phyloP scores from a whole-genome alignment of 495 filamentous ascomycete genomes.

The Penicillium ucsense region DNA sequence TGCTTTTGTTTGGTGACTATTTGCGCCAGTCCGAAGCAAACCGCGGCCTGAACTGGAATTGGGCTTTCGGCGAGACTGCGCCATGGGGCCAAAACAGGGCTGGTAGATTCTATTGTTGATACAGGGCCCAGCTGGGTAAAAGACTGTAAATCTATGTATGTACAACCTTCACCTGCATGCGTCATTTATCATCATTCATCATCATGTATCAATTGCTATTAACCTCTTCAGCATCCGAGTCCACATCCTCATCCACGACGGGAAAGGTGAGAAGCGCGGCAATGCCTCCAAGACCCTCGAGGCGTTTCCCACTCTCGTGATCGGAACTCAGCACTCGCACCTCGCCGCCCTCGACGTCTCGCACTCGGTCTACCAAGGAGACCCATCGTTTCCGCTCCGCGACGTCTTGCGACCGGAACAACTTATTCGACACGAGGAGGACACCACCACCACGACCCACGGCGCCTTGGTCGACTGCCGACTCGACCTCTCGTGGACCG shows the following conservation, averaged over 20 bases:
- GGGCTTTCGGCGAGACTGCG: no score
- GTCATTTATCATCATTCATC: slow-evolving; percentile 1
- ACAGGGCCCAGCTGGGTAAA: no score
- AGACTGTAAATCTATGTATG: no score
- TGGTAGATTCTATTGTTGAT: no score
- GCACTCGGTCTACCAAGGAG: slow-evolving; percentile 79
- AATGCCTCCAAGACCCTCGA: slow-evolving; percentile 79
- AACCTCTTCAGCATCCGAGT: slow-evolving; percentile 21
- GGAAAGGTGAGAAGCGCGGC: slow-evolving; percentile 90
- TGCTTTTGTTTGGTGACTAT: no score
- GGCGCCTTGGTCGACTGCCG: slow-evolving; percentile 78
- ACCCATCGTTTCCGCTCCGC: slow-evolving; percentile 74
- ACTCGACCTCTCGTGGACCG: slow-evolving; percentile 74
- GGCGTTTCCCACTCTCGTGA: slow-evolving; percentile 83
- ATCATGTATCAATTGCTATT: background rate
- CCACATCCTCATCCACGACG: slow-evolving; percentile 50
- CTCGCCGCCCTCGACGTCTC: slow-evolving; percentile 73
- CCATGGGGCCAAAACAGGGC: no score
- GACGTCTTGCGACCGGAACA: slow-evolving; percentile 83
- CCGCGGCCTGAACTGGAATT: no score
- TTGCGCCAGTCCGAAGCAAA: no score
- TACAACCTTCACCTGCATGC: background rate
- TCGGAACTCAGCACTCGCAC: slow-evolving; percentile 79
- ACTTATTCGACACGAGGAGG: slow-evolving; percentile 70
- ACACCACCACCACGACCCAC: slow-evolving; percentile 79